Percentiles rank a stretch among this genome's conserved stretches.
phyloP scores from a whole-genome alignment of 345 rosid species.

The Cardamine chenopodiifolia region DNA sequence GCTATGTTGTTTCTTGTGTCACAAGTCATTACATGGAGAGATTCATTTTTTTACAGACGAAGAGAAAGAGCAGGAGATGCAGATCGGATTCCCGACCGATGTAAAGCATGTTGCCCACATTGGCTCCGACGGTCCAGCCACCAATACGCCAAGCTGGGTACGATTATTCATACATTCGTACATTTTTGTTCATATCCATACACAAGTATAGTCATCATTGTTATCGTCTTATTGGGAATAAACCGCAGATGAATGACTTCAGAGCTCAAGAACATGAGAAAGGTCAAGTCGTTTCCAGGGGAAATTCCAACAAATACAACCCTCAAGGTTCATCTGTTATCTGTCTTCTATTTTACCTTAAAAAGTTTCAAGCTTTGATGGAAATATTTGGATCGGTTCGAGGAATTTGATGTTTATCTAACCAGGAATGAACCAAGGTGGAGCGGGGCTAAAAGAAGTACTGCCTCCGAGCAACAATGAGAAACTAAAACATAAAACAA shows the following conservation, averaged over 20 bases:
- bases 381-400: background rate
- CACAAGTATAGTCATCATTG: background rate
- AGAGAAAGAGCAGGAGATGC: slow-evolving; percentile 82
- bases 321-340: slow-evolving; percentile 31
- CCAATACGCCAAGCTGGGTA: slow-evolving; percentile 69
- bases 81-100: slow-evolving; percentile 87
- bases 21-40: background rate
- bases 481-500: slow-evolving; percentile 38
- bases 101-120: slow-evolving; percentile 98
- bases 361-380: background rate
- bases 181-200: background rate
- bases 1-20: slow-evolving; percentile 3
- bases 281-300: slow-evolving; percentile 40
- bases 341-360: background rate
- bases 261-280: slow-evolving; percentile 40
- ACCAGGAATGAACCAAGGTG: slow-evolving; percentile 31
- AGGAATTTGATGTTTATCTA: slow-evolving; percentile 4
- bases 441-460: slow-evolving; percentile 34
- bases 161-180: background rate
- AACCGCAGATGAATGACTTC: slow-evolving; percentile 41
- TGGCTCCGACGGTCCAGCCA: slow-evolving; percentile 74
- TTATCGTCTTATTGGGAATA: background rate
- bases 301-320: slow-evolving; percentile 40
- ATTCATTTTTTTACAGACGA: slow-evolving; percentile 50
- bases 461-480: slow-evolving; percentile 31